phyloP scores from a whole-genome alignment of 2,329 filamentous ascomycete genomes.

The Hypoxylon sp. region DNA sequence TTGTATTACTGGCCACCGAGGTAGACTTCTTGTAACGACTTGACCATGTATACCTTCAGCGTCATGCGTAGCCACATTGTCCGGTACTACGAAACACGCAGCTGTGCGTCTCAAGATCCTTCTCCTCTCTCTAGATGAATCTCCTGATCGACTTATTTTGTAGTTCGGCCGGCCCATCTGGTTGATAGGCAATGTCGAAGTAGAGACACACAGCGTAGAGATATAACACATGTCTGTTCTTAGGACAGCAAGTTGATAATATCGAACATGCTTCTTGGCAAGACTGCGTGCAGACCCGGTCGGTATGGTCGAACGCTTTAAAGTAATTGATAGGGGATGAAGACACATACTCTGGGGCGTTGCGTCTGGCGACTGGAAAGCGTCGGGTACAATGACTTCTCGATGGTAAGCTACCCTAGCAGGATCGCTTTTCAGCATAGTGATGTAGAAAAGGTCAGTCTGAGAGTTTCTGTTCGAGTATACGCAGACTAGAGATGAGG shows the following conservation, averaged over 20 bases:
- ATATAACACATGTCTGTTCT: slow-evolving; percentile 60
- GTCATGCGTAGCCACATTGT: slow-evolving; percentile 35
- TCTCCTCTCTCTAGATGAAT: slow-evolving; percentile 25
- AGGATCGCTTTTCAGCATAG: slow-evolving; percentile 43
- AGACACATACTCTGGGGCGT: slow-evolving; percentile 45
- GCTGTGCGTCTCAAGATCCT: slow-evolving; percentile 38
- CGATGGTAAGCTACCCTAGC: slow-evolving; percentile 47
- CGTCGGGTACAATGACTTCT: slow-evolving; percentile 41
- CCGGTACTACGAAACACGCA: slow-evolving; percentile 48
- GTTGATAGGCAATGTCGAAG: slow-evolving; percentile 34
- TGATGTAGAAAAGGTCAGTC: slow-evolving; percentile 50
- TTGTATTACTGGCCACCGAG: slow-evolving; percentile 17
- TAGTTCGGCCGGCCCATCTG: slow-evolving; percentile 39
- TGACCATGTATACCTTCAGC: slow-evolving; percentile 1
- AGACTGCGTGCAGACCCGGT: slow-evolving; percentile 49
- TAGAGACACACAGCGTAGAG: slow-evolving; percentile 55
- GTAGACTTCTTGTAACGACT: background rate
- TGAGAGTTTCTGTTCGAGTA: slow-evolving; percentile 48
- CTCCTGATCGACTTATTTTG: slow-evolving; percentile 28
- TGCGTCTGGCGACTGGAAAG: slow-evolving; percentile 24
- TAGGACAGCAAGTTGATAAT: slow-evolving; percentile 64
- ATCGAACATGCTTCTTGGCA: slow-evolving; percentile 55
- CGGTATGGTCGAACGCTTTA: slow-evolving; percentile 21
- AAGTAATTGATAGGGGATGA: slow-evolving; percentile 48
- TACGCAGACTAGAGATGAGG: slow-evolving; percentile 47